phyloP scores from a whole-genome alignment of 1,284 basidiomycete species.

The Wallemia hederae region DNA sequence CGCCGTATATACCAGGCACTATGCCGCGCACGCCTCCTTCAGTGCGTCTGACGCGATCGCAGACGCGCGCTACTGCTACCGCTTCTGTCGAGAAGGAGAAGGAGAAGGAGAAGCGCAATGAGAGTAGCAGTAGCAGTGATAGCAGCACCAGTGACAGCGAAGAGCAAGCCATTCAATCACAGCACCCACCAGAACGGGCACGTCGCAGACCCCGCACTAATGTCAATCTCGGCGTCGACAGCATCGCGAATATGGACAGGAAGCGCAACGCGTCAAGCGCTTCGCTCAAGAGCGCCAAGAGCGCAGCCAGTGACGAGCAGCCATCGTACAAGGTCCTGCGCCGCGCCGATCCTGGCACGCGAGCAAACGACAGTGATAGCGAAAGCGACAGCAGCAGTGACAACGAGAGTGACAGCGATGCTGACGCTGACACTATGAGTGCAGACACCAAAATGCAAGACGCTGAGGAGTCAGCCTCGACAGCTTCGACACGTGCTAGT shows the following conservation, averaged over 20 bases:
- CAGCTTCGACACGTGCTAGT: background rate
- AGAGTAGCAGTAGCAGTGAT: too few species aligned
- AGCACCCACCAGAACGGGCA: background rate
- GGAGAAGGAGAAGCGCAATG: too few species aligned
- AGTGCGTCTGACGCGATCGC: background rate
- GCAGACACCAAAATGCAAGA: background rate
- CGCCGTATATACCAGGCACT: background rate
- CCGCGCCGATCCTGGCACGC: background rate
- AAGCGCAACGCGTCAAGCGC: background rate
- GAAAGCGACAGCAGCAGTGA: background rate
- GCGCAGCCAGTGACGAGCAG: background rate
- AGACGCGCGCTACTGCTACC: background rate
- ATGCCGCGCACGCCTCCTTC: background rate
- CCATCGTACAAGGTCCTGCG: background rate
- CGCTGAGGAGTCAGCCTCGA: background rate
- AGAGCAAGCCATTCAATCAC: background rate
- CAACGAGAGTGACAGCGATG: background rate
- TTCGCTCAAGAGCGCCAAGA: background rate
- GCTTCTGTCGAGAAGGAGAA: too few species aligned
- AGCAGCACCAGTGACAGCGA: too few species aligned
- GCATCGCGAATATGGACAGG: background rate
- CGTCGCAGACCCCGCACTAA: background rate
- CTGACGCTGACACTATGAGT: background rate
- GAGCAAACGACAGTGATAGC: background rate
- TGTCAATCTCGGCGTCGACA: background rate